phyloP scores from a whole-genome alignment of 257 asterid genomes.

The Cinchona pubescens region DNA sequence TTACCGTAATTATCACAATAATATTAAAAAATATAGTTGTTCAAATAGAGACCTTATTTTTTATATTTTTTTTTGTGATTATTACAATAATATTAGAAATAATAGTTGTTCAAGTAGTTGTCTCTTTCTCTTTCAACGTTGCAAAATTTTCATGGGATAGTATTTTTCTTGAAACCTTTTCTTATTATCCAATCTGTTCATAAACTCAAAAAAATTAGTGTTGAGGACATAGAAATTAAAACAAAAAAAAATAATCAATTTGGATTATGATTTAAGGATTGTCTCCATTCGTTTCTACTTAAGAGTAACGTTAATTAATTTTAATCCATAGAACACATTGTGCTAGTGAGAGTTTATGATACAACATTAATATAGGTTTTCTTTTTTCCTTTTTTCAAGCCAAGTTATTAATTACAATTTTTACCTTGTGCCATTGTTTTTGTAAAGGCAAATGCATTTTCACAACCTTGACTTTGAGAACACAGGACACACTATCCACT shows the following conservation, averaged over 20 bases:
- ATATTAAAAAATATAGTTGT: no score
- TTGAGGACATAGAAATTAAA: neutral
- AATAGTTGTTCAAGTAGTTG: no score
- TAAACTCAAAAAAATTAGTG: neutral
- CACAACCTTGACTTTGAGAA: neutral
- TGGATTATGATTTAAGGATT: neutral
- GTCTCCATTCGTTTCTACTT: no score
- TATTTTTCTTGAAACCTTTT: neutral
- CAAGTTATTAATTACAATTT: neutral
- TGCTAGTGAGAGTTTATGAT: no score
- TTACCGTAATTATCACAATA: no score
- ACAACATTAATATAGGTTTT: neutral
- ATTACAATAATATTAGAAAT: no score
- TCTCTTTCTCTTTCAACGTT: no score
- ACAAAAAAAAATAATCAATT: neutral
- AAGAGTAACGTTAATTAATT: neutral
- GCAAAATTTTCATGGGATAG: neutral
- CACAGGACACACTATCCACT: neutral
- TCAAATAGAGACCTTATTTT: no score
- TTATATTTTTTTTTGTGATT: no score
- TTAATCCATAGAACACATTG: neutral
- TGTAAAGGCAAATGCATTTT: neutral
- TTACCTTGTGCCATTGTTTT: neutral
- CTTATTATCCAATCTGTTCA: neutral
- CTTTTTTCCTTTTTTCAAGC: neutral